Conservation (phyloP, 257 asterid genomes). For the Sherardia arvensis region DNA sequence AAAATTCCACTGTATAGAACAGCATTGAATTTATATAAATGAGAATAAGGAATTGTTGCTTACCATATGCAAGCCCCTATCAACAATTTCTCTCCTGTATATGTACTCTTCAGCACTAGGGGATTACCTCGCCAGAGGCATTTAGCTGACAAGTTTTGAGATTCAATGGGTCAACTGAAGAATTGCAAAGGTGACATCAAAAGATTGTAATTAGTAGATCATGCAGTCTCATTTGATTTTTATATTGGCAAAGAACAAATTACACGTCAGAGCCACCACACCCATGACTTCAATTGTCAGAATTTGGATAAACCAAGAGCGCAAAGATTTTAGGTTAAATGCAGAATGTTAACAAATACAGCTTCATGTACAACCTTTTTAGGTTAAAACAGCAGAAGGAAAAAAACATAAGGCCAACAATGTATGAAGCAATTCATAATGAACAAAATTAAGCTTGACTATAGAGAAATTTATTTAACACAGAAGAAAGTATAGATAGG, state of each 20-base stretch:
- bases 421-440: no score
- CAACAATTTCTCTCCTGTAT: slow-evolving; percentile 63
- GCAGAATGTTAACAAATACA: no score
- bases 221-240: neutral
- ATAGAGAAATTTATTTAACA: no score
- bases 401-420: no score
- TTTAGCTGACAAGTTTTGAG: slow-evolving; percentile 46
- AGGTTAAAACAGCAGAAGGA: no score
- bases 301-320: neutral
- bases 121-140: slow-evolving; percentile 42
- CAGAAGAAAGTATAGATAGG: no score
- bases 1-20: neutral
- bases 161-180: slow-evolving; percentile 42
- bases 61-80: slow-evolving; percentile 81
- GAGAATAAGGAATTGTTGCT: slow-evolving; percentile 16
- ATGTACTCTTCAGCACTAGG: slow-evolving; percentile 75
- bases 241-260: neutral
- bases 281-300: neutral
- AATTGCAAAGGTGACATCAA: slow-evolving; percentile 21
- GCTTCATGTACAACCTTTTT: neutral
- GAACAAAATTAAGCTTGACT: no score
- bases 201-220: slow-evolving; percentile 20
- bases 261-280: neutral
- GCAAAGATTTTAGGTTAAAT: neutral
- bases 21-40: slow-evolving; percentile 2